Evolutionary conservation across 331 rosid species (phyloP), one percentile per base, ranked within the genome.

Genomic region (Quercus lobata): DNA sequence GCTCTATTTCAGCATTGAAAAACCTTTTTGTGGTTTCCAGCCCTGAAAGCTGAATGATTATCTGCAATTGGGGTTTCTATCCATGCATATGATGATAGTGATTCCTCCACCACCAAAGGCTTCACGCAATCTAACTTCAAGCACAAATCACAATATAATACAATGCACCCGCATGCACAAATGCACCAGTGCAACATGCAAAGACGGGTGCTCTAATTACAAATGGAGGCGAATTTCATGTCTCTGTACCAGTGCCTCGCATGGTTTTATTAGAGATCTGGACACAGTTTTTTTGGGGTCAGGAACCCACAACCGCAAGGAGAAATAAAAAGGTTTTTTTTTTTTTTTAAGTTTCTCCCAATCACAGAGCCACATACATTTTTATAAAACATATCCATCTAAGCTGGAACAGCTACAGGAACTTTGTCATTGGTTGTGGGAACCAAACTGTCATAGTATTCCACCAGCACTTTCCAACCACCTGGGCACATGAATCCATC

Each of bases 401-500:
- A 93, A 25, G 87, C 98, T 57, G 92, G 92, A 82, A 93, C 97
- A 73, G 96, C 84, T 89, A 90, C 89, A 1, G 93, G 97, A 80
- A 95, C 82, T 87, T 82, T 91, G 73, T 81, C 92, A 2, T 71
- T 83, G 85, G 66, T 79, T 0, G 87, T 84, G 24, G 85, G 81
- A 53, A 76, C 89, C 86, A 96, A 75, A 83, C 99, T 93, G 76
- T 90, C 98, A 19, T 96, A 96, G 76, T 96, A 96, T 0, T 96
- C 97, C 2, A 96, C 99, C 75, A 96, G 86, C 55, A 96, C 99
- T 76, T 86, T 82, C 99, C 99, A 96, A 14, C 99, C 99, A 69
- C 96, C 92, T 12, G 98, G 98, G 89, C 98, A 96, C 99, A 96
- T 96, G 55, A 96, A 96, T 73, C 99, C 99, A 72, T 91, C 97